These are phyloP conservation scores for Cordyceps farinosa DNA, from an alignment of 2,329 filamentous ascomycete species.

Conservation along the genomic window DNA sequence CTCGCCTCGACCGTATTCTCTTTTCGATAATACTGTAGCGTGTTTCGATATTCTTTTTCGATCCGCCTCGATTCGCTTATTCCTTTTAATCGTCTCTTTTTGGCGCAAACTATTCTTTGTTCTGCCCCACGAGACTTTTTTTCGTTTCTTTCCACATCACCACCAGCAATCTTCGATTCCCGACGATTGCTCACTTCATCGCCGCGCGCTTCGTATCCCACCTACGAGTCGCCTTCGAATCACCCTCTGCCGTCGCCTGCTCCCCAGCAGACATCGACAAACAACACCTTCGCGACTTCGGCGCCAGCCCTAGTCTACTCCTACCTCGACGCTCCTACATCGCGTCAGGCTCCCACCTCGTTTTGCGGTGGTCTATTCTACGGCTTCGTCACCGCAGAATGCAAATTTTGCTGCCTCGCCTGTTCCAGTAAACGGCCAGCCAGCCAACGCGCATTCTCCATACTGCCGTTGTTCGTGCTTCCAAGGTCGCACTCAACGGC, in stretches of 20 bases:
- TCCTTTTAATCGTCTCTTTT: conserved; percentile 13
- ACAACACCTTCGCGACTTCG: conserved; percentile 2
- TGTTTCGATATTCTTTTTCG: conserved; percentile 12
- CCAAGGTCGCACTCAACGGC: conserved; percentile 62
- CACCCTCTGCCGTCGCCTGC: not conserved
- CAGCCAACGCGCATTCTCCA: conserved; percentile 38
- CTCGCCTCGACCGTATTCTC: conserved; percentile 10
- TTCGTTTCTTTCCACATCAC: not conserved
- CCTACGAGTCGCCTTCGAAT: not conserved
- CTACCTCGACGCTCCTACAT: not conserved
- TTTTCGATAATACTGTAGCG: conserved; percentile 6
- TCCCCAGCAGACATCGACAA: not conserved
- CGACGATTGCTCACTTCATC: conserved; percentile 6
- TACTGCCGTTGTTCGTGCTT: conserved; percentile 62
- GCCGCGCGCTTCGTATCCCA: not conserved
- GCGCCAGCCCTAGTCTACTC: not conserved
- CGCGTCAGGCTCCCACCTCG: conserved; percentile 9
- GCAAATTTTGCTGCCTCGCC: conserved; percentile 15
- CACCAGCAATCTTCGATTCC: conserved; percentile 1
- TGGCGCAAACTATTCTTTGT: conserved; percentile 10
- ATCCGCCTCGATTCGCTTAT: conserved; percentile 1
- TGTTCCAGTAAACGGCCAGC: conserved; percentile 15
- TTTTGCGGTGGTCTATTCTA: conserved; percentile 7
- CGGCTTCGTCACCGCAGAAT: conserved; percentile 15
- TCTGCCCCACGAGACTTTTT: conserved; percentile 14